Conservation (phyloP, 495 filamentous ascomycete genomes). For the Tetracladium setigerum region DNA sequence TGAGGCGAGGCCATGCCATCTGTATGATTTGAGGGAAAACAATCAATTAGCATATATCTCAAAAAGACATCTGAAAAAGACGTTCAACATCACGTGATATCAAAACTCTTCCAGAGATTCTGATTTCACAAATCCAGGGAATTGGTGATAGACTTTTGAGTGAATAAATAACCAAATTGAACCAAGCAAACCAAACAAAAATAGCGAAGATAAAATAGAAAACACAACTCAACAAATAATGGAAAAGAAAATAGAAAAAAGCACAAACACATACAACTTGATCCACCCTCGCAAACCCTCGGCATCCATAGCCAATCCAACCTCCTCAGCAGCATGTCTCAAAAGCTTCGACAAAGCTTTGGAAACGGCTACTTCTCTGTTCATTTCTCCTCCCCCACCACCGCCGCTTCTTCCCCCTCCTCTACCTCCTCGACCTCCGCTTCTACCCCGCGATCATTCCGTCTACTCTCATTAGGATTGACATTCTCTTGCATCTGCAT, state of each 20-base stretch:
- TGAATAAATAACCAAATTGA: too few species aligned
- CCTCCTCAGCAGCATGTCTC: conserved; percentile 74
- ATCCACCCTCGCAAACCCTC: conserved; percentile 71
- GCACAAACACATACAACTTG: conserved; percentile 57
- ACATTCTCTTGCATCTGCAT: too few species aligned
- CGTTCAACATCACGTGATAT: too few species aligned
- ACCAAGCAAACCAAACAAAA: too few species aligned
- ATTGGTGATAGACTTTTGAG: too few species aligned
- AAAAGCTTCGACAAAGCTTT: conserved; percentile 74
- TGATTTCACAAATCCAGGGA: too few species aligned
- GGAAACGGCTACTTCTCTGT: conserved; percentile 61
- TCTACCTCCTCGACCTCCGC: conserved; percentile 23
- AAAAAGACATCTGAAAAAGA: conserved; percentile 3
- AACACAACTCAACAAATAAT: too few species aligned
- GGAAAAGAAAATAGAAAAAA: neutral
- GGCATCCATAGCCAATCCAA: conserved; percentile 64
- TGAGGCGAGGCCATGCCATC: conserved; percentile 44
- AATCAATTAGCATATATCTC: conserved; percentile 1
- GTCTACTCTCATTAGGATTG: too few species aligned
- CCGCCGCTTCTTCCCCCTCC: conserved; percentile 27
- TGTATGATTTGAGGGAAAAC: too few species aligned
- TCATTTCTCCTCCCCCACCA: conserved; percentile 21
- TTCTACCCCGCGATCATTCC: conserved; percentile 2
- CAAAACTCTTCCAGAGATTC: too few species aligned
- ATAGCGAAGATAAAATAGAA: too few species aligned